Conservation (phyloP, 768 basidiomycete genomes). For the Lactarius quietus region DNA sequence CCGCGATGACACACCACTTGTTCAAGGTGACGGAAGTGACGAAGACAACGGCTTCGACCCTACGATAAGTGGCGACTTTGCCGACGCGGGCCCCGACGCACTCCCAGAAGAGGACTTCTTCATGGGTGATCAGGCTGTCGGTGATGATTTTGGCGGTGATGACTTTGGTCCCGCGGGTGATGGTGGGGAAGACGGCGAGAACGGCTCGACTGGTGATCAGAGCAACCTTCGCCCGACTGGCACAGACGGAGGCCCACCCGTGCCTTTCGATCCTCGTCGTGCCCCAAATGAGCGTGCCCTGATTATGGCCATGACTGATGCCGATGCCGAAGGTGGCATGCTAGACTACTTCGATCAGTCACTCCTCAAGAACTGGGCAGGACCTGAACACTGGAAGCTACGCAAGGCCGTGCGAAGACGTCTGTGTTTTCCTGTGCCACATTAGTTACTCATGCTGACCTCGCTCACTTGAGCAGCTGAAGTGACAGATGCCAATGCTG, state of each 20-base stretch:
- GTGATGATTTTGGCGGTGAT: conserved; percentile 44
- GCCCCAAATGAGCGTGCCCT: conserved; percentile 74
- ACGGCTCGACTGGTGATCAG: conserved; percentile 39
- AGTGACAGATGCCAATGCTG: conserved; percentile 47
- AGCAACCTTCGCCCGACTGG: conserved; percentile 41
- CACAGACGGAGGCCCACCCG: conserved; percentile 52
- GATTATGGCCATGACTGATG: conserved; percentile 80
- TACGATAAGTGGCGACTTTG: conserved; percentile 36
- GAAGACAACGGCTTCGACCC: conserved; percentile 37
- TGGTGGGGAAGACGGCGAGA: conserved; percentile 38
- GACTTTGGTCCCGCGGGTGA: conserved; percentile 20
- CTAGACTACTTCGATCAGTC: conserved; percentile 89
- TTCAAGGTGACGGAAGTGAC: conserved; percentile 43
- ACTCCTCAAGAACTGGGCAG: conserved; percentile 94
- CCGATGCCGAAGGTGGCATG: conserved; percentile 57
- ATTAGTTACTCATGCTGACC: conserved; percentile 1
- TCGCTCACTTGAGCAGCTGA: conserved; percentile 39
- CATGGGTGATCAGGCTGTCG: conserved; percentile 54
- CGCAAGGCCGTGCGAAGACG: conserved; percentile 75
- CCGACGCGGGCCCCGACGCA: conserved; percentile 37
- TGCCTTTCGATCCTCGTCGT: conserved; percentile 84
- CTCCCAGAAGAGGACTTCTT: conserved; percentile 62
- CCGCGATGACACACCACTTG: conserved; percentile 46
- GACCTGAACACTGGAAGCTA: conserved; percentile 98
- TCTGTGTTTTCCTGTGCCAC: conserved; percentile 37